phyloP scores from a whole-genome alignment of 2,329 filamentous ascomycete species.

The Aspergillus carbonarius region DNA sequence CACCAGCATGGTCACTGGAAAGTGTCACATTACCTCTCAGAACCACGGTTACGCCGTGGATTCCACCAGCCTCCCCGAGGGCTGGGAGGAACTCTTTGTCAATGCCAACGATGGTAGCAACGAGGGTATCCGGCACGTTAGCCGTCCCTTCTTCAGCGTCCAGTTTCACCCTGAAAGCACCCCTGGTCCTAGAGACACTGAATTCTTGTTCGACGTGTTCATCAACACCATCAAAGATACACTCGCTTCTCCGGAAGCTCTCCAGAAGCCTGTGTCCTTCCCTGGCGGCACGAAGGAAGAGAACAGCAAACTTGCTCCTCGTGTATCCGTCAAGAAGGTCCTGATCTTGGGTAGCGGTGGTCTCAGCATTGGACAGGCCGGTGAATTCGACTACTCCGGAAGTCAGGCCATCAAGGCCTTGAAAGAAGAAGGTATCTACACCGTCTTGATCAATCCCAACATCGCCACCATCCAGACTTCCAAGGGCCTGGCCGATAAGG shows the following conservation, averaged over 20 bases:
- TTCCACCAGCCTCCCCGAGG: slow-evolving; percentile 67
- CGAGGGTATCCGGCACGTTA: slow-evolving; percentile 88
- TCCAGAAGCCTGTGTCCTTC: slow-evolving; percentile 76
- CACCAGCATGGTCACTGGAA: slow-evolving; percentile 90
- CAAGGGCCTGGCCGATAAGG: slow-evolving; percentile 95
- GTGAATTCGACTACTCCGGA: slow-evolving; percentile 98
- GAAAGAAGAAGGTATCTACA: slow-evolving; percentile 98
- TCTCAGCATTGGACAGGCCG: slow-evolving; percentile 94
- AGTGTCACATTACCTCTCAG: slow-evolving; percentile 98
- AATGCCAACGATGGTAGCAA: slow-evolving; percentile 99
- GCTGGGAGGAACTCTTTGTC: slow-evolving; percentile 93
- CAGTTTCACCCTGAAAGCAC: slow-evolving; percentile 99
- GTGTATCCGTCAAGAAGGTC: slow-evolving; percentile 87
- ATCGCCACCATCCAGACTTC: slow-evolving; percentile 99
- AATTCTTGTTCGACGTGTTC: slow-evolving; percentile 97
- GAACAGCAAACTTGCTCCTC: slow-evolving; percentile 72
- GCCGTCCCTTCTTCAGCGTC: slow-evolving; percentile 94
- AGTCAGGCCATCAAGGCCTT: slow-evolving; percentile 98
- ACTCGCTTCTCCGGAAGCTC: slow-evolving; percentile 63
- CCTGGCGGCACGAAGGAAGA: slow-evolving; percentile 80
- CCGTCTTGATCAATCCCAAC: slow-evolving; percentile 97
- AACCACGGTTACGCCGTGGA: slow-evolving; percentile 98
- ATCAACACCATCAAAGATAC: slow-evolving; percentile 77
- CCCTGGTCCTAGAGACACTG: slow-evolving; percentile 90
- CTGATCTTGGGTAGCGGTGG: slow-evolving; percentile 92